Evolutionary conservation across 176 grass and related monocot species (phyloP).

Genomic region (Rhynchospora tenuis): DNA sequence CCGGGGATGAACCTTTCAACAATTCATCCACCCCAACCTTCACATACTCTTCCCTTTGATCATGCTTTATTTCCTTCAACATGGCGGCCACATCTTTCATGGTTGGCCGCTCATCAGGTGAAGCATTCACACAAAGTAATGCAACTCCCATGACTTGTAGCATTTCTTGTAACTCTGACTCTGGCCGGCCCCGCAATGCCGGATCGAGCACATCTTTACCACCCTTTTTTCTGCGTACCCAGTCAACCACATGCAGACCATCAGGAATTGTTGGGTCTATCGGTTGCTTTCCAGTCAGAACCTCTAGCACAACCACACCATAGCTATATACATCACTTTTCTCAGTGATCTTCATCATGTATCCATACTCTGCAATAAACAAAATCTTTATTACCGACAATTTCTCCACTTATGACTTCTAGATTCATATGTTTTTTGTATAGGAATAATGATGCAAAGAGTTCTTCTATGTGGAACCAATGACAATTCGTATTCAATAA

Average conservation of each 20-base stretch:
- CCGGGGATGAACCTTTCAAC: constrained; percentile 39
- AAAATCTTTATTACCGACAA: background rate
- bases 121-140: constrained; percentile 59
- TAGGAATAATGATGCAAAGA: background rate
- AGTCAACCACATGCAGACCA: constrained; percentile 71
- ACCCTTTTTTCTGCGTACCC: constrained; percentile 66
- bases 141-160: constrained; percentile 81
- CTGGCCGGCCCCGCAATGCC: constrained; percentile 32
- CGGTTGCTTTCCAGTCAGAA: constrained; percentile 84
- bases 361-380: constrained; percentile 67
- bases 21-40: constrained; percentile 47
- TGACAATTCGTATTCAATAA: background rate
- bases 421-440: background rate
- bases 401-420: too few relatives aligned
- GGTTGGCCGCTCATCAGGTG: constrained; percentile 68
- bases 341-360: constrained; percentile 95
- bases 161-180: constrained; percentile 77
- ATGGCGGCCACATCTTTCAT: constrained; percentile 94
- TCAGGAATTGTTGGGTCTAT: constrained; percentile 90
- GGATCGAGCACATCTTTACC: constrained; percentile 53
- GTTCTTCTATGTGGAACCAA: background rate
- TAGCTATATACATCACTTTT: constrained; percentile 99
- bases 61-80: constrained; percentile 83
- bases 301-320: constrained; percentile 93
- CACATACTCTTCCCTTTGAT: constrained; percentile 59